Percentiles rank a stretch among this genome's conserved stretches.
phyloP scores from a whole-genome alignment of 176 grass and related monocot species.

The Rhipidocladum racemiflorum region DNA sequence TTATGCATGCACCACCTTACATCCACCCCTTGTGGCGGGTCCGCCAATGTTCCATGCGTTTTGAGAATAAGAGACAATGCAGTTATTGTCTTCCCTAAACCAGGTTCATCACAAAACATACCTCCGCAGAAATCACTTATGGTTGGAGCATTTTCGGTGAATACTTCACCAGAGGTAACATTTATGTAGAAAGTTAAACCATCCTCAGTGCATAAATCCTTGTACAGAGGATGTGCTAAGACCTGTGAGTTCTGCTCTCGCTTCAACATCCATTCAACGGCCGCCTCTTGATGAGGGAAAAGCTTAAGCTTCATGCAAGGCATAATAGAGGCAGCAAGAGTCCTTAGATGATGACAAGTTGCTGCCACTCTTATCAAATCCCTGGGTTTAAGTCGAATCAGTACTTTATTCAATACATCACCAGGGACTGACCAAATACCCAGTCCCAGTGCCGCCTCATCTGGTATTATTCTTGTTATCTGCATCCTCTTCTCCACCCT shows the following conservation, averaged over 20 bases:
- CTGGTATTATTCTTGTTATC: constrained; percentile 53
- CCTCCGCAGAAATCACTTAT: constrained; percentile 79
- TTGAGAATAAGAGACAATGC: constrained; percentile 94
- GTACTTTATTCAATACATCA: constrained; percentile 64
- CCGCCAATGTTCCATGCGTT: constrained; percentile 73
- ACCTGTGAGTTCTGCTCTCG: constrained; percentile 47
- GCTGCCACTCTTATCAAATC: constrained; percentile 70
- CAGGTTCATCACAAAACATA: constrained; percentile 99
- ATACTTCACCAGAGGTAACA: constrained; percentile 70
- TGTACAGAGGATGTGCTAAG: constrained; percentile 69
- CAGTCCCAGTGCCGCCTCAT: constrained; percentile 16
- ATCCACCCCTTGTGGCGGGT: constrained; percentile 68
- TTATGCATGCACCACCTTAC: constrained; percentile 78
- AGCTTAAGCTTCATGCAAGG: constrained; percentile 96
- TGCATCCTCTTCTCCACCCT: constrained; percentile 50
- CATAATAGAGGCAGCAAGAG: constrained; percentile 69
- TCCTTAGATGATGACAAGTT: constrained; percentile 76
- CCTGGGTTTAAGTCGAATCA: constrained; percentile 58
- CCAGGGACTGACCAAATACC: constrained; percentile 84
- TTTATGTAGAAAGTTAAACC: constrained; percentile 78
- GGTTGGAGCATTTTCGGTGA: constrained; percentile 46
- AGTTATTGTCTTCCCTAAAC: constrained; percentile 93
- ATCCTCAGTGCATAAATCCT: constrained; percentile 74
- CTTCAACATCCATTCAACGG: constrained; percentile 87
- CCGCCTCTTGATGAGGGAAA: constrained; percentile 91